Evolutionary conservation across 1,284 basidiomycete genomes (phyloP).

Genomic region (Taiwanofungus camphoratus): DNA sequence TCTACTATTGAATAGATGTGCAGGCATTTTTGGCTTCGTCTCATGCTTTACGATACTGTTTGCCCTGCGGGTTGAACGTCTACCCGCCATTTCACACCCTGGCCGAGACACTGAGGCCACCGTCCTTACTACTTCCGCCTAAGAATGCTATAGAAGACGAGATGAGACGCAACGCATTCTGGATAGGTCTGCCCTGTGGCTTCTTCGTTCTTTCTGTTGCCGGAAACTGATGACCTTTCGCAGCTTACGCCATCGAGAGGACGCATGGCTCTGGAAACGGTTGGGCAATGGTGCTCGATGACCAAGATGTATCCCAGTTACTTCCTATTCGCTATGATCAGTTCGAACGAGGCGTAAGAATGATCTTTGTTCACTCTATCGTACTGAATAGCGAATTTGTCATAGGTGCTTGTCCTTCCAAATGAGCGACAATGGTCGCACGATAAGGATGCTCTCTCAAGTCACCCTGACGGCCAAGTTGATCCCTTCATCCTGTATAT

Average conservation of each 20-base stretch:
- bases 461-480: slow-evolving; percentile 56
- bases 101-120: slow-evolving; percentile 43
- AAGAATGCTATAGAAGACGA: slow-evolving; percentile 63
- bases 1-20: not conserved
- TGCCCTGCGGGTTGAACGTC: slow-evolving; percentile 64
- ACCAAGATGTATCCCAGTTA: slow-evolving; percentile 64
- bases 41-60: slow-evolving; percentile 50
- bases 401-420: slow-evolving; percentile 46
- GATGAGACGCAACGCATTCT: slow-evolving; percentile 64
- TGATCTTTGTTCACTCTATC: not conserved
- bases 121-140: slow-evolving; percentile 54
- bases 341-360: slow-evolving; percentile 54
- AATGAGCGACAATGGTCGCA: slow-evolving; percentile 66
- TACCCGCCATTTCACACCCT: slow-evolving; percentile 65
- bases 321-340: slow-evolving; percentile 58
- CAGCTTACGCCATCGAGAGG: slow-evolving; percentile 59
- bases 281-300: slow-evolving; percentile 67
- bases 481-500: slow-evolving; percentile 74
- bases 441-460: slow-evolving; percentile 48
- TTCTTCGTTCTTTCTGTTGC: not conserved
- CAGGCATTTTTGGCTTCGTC: slow-evolving; percentile 58
- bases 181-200: slow-evolving; percentile 34
- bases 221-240: no score
- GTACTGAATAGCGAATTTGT: slow-evolving; percentile 1
- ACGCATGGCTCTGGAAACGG: slow-evolving; percentile 62